These are phyloP conservation scores for Parietaria judaica DNA, from an alignment of 306 rosid species.

Conservation along the genomic window DNA sequence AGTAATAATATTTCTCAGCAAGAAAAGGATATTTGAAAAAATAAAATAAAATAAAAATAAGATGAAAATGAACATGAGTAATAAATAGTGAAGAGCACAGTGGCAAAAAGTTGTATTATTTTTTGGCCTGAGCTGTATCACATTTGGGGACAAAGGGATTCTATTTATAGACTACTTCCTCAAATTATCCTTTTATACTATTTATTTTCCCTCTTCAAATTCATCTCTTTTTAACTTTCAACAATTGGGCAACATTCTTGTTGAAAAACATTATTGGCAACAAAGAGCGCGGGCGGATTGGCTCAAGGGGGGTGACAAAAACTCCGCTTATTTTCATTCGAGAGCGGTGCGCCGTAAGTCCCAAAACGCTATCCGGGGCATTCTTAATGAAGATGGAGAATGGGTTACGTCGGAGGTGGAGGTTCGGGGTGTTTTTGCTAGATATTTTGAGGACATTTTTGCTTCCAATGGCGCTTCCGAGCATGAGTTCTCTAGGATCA, in stretches of 20 bases:
- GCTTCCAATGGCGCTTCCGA: too few relatives aligned
- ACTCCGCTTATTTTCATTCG: too few relatives aligned
- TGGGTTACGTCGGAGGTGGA: too few relatives aligned
- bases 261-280: too few relatives aligned
- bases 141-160: conserved; percentile 16
- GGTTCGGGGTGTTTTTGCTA: too few relatives aligned
- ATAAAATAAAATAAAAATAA: not conserved
- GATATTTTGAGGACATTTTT: too few relatives aligned
- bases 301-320: too few relatives aligned
- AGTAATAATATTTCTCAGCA: not conserved
- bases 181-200: not conserved
- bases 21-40: not conserved
- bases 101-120: conserved; percentile 10
- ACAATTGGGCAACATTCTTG: not conserved
- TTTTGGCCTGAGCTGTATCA: conserved; percentile 14
- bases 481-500: too few relatives aligned
- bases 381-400: too few relatives aligned
- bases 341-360: too few relatives aligned
- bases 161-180: not conserved
- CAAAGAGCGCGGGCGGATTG: too few relatives aligned
- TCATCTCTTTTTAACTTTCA: not conserved
- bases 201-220: not conserved
- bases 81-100: conserved; percentile 8
- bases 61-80: not conserved
- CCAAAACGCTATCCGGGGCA: too few relatives aligned